These are phyloP conservation scores for Pelargonium cotyledonis DNA, from an alignment of 441 rosid genomes.

Conservation along the genomic window DNA sequence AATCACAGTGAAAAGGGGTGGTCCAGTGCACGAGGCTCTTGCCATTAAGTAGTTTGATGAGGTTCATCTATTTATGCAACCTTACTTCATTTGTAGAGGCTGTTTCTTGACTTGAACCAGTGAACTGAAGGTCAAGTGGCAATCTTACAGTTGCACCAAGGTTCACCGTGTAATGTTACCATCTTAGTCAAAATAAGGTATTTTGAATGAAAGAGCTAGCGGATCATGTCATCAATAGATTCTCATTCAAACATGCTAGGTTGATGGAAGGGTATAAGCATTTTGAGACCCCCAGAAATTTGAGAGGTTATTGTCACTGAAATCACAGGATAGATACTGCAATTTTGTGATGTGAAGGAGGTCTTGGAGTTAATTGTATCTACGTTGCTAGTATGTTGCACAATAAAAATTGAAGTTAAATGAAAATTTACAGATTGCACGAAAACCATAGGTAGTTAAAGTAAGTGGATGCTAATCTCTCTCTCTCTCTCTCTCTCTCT, in stretches of 20 bases:
- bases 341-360: background rate
- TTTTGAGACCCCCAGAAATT: background rate
- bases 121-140: too few relatives aligned
- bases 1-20: background rate
- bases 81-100: too few relatives aligned
- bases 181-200: background rate
- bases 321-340: background rate
- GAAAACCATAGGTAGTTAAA: background rate
- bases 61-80: too few relatives aligned
- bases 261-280: background rate
- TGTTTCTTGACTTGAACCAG: too few relatives aligned
- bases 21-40: too few relatives aligned
- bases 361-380: background rate
- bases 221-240: background rate
- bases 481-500: constrained; percentile 23
- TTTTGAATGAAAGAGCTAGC: background rate
- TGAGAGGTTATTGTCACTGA: background rate
- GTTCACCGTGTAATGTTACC: too few relatives aligned
- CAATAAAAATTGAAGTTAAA: too few relatives aligned
- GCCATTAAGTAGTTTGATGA: too few relatives aligned
- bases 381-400: too few relatives aligned
- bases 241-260: background rate
- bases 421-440: too few relatives aligned
- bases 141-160: too few relatives aligned
- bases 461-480: constrained; percentile 11